Base-by-base conservation (phyloP, 495 filamentous ascomycete genomes). In the Cercophora sp. region DNA sequence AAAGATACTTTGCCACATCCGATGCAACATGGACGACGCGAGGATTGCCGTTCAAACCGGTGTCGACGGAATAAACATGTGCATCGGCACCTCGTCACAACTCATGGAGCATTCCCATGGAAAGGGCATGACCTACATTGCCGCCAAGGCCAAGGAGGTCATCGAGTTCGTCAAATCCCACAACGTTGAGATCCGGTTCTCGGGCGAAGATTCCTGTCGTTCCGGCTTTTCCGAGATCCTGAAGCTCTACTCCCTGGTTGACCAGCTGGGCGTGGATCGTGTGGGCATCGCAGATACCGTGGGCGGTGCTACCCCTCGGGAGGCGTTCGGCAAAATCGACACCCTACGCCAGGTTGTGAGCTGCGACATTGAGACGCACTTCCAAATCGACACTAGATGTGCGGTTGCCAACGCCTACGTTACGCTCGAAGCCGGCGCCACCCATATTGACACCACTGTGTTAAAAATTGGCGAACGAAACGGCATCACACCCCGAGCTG, bases 21-120 rank as follows among this genome's bases (percentile, higher is more conserved):
- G 91, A 60, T 96, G 89, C 76, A 82, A 95, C 69, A 93, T 96
- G 88, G 83, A 88, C 58, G 91, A 96, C 80, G 91, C 89, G 54
- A 79, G 83, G 63, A 77, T 95, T 61, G 91, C 91, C 32, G 88
- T 95, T 49, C 81, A 95, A 73, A 91, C 87, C 27, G 91, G 91
- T 67, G 70, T 75, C 24, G 70, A 75, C 45, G 74, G 72, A 55
- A 58, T 88, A 70, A 90, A 96, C 68, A 85, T 96, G 56, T 90
- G 95, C 62, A 97, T 97, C 68, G 91, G 91, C 52, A 96, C 91
- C 3, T 92, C 87, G 8, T 88, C 85, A 50, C 90, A 89, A 71
- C 83, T 97, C 57, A 85, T 87, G 57, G 89, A 96, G 68, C 87
- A 97, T 78, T 87, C 83, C 52, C 89, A 96, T 70, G 91, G 91